Conservation (phyloP, 192 early-diverging fungal species). For the Cladochytrium replicatum region DNA sequence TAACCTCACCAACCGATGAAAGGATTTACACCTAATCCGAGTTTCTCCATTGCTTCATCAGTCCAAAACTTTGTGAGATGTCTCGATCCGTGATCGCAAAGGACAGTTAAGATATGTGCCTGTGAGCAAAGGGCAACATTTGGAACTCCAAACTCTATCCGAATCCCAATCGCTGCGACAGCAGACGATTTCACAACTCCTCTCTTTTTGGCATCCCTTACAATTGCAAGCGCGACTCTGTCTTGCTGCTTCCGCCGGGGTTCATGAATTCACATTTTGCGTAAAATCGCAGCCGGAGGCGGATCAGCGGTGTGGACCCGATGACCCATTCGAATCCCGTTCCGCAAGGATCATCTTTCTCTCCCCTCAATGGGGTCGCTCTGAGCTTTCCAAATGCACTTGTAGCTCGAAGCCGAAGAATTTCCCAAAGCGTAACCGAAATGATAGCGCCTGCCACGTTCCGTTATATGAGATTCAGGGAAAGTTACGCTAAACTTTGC, state of each 20-base stretch:
- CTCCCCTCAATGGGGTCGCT: too few relatives aligned
- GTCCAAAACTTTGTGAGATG: constrained; percentile 95
- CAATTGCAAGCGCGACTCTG: constrained; percentile 78
- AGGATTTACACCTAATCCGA: background rate
- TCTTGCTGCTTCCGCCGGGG: constrained; percentile 87
- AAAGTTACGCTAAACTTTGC: too few relatives aligned
- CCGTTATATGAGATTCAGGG: too few relatives aligned
- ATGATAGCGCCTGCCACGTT: too few relatives aligned
- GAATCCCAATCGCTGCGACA: too few relatives aligned
- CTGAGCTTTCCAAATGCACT: too few relatives aligned
- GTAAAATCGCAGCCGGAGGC: constrained; percentile 71
- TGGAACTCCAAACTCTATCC: too few relatives aligned
- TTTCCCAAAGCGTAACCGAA: too few relatives aligned
- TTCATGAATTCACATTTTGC: constrained; percentile 74
- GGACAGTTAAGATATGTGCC: constrained; percentile 92
- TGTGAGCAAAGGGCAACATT: constrained; percentile 78
- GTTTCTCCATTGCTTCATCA: background rate
- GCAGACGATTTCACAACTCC: constrained; percentile 63
- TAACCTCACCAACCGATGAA: too few relatives aligned
- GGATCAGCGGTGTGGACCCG: constrained; percentile 84
- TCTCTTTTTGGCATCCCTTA: constrained; percentile 61
- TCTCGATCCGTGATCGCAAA: constrained; percentile 83
- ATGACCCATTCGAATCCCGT: constrained; percentile 79
- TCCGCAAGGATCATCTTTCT: too few relatives aligned
- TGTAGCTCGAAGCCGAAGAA: too few relatives aligned